Percentiles rank a stretch among this genome's conserved stretches.
Conservation (phyloP, 1,284 basidiomycete species). For the Leccinum olivaceoglutinosum region DNA sequence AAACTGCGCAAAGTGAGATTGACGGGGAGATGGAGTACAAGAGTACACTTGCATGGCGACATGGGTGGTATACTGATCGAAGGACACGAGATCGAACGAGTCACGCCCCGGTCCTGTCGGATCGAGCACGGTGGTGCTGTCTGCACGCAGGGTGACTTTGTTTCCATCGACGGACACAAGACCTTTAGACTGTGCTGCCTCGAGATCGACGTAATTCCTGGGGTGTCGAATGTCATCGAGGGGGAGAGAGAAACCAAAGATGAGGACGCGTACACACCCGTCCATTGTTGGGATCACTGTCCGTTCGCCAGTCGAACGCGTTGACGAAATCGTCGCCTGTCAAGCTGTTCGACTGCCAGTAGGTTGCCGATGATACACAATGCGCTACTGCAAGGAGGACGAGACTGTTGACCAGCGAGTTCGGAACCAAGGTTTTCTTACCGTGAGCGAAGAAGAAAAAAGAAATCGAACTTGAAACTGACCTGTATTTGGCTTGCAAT, state of each 20-base stretch:
- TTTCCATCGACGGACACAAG: conserved; percentile 14
- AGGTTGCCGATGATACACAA: conserved; percentile 10
- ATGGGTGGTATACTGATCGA: conserved; percentile 28
- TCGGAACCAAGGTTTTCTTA: conserved; percentile 5
- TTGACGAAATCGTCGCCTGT: conserved; percentile 15
- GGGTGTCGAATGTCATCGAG: not conserved
- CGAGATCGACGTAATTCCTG: conserved; percentile 15
- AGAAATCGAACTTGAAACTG: not conserved
- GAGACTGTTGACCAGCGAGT: not conserved
- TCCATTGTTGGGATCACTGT: conserved; percentile 13
- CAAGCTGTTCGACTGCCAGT: conserved; percentile 11
- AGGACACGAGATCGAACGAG: conserved; percentile 32
- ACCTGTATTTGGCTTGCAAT: not conserved
- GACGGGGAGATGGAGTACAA: not conserved
- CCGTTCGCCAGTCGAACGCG: conserved; percentile 15
- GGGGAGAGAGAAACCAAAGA: not conserved
- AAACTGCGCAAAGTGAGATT: conserved; percentile 21
- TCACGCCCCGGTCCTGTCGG: conserved; percentile 32
- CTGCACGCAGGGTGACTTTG: conserved; percentile 17
- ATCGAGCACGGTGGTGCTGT: conserved; percentile 13
- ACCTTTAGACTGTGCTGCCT: conserved; percentile 11
- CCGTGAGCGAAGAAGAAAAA: not conserved
- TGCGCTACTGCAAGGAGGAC: conserved; percentile 7
- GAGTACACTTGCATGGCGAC: conserved; percentile 28
- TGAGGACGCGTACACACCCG: conserved; percentile 14